Evolutionary conservation across 345 rosid genomes (phyloP), one percentile per base, ranked within the genome.

Genomic region (Cardamine chenopodiifolia): DNA sequence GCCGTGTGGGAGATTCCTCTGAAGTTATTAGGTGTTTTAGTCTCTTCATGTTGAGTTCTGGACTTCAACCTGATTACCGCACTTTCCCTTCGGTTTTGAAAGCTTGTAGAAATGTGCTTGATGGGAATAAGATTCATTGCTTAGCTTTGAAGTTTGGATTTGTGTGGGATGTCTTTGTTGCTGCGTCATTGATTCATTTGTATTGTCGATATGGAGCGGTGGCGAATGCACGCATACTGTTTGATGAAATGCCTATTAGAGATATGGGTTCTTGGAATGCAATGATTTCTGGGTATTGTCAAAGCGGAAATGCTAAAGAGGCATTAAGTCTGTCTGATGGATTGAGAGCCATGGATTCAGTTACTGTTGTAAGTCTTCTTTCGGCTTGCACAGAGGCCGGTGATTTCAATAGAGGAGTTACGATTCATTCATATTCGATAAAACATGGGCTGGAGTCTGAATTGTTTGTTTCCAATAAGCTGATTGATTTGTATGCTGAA

Each of bases 231-330:
- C 75, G 82, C 0, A 78, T 48, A 20, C 39, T 86, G 70, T 88
- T 86, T 63, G 77, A 87, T 80, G 78, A 78, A 13, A 81, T 87
- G 86, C 89, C 88, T 0, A 2, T 74, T 8, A 63, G 82, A 72
- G 91, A 85, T 66, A 62, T 79, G 72, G 88, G 84, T 66, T 79
- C 83, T 39, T 88, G 90, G 91, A 85, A 87, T 79, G 87, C 89
- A 7, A 85, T 88, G 86, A 83, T 88, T 37, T 88, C 88, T n/a
- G 88, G 87, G 23, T 86, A 83, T 72, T 84, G 84, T 75, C 85
- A 82, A 73, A 83, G 81, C 53, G 88, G 86, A 39, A 83, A 84
- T 60, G 69, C 80, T 35, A 71, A 58, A 15, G 86, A 81, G 62
- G 92, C 86, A 2, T 68, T 87, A 58, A 68, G 58, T 47, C 56